A percentile compares a stretch with the other conserved stretches of the same genome.
Evolutionary conservation across 1,284 basidiomycete genomes (phyloP).

Genomic region (Sporisorium sorghi): DNA sequence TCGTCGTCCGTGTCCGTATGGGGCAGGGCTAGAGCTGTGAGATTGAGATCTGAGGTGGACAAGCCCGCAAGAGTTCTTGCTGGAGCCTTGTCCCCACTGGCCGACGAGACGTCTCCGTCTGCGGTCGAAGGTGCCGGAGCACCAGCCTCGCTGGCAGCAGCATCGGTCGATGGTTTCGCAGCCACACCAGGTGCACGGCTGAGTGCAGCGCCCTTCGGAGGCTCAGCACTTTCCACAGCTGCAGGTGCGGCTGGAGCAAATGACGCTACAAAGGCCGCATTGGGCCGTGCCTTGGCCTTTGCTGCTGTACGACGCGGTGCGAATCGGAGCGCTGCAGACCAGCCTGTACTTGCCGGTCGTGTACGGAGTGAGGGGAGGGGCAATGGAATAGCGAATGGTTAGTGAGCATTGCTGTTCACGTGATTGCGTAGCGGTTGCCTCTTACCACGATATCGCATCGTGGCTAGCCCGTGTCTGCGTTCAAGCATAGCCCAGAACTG

Average conservation of each 20-base stretch:
- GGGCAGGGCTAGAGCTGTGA: conserved; percentile 30
- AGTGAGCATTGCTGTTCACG: conserved; percentile 40
- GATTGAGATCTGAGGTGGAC: conserved; percentile 18
- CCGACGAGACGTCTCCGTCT: background rate
- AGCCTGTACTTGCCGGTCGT: conserved; percentile 20
- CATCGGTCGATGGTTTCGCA: conserved; percentile 3
- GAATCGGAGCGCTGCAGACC: conserved; percentile 62
- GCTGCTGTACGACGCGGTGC: conserved; percentile 45
- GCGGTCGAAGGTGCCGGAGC: background rate
- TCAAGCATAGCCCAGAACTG: conserved; percentile 1
- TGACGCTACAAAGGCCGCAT: conserved; percentile 42
- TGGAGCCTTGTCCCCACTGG: too few species aligned
- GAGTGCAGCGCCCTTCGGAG: conserved; percentile 9
- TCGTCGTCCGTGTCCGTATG: conserved; percentile 21
- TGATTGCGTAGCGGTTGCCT: background rate
- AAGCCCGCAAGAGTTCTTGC: background rate
- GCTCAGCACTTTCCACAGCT: background rate
- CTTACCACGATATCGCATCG: conserved; percentile 4
- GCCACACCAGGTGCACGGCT: conserved; percentile 30
- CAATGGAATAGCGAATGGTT: conserved; percentile 6
- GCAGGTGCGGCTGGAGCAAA: conserved; percentile 17
- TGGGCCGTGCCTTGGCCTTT: conserved; percentile 36
- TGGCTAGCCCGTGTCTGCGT: background rate
- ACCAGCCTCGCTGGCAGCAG: background rate
- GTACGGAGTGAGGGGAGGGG: conserved; percentile 1